Evolutionary conservation across 1,139 yeast genomes (phyloP), one percentile per base, ranked within the genome.

Genomic region (Geotrichum citri-aurantii): DNA sequence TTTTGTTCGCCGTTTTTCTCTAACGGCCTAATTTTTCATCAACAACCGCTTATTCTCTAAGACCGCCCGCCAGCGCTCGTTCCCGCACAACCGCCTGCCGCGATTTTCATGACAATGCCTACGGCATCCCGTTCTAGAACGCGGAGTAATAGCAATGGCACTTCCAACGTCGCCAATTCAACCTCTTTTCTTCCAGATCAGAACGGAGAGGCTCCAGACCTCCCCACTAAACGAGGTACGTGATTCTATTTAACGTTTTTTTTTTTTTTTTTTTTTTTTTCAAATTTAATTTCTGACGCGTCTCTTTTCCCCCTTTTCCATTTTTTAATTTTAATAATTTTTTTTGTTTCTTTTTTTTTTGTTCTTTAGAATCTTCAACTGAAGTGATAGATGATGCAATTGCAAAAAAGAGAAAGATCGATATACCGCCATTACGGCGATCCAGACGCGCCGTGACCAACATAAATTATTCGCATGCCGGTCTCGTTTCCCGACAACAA

Each of bases 391-490:
- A 44, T 23, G 33, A 27, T 33, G n/a, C 54, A 26, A 44, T 21
- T 17, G 27, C 21, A 14, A 53, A 53, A 19, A 53, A 53, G 37
- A 33, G 51, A 48, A 53, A 52, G 17, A 23, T 48, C 37, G 27
- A 37, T 17, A 23, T 52, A 1, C 21, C 48, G 6, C 26, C 59
- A n/a, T 44, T 57, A 46, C 42, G 60, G n/a, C 42, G 60, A 27
- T 57, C 60, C 8, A 50, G 60, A 27, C 54, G 60, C 17, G 54
- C 57, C 5, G 51, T 46, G 26, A 27, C 55, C 17, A 44, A 57
- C 12, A 46, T 57, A 14, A 52, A 57, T 17, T 57, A 57, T 33
- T 52, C 57, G n/a, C 57, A 54, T 12, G 51, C 56, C 14, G 59
- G 59, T 8, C 52, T 51, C 14, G 52, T 23, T 29, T 54, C 52